Evolutionary conservation across 257 asterid genomes (phyloP).

Genomic region (Solanum chmielewskii): DNA sequence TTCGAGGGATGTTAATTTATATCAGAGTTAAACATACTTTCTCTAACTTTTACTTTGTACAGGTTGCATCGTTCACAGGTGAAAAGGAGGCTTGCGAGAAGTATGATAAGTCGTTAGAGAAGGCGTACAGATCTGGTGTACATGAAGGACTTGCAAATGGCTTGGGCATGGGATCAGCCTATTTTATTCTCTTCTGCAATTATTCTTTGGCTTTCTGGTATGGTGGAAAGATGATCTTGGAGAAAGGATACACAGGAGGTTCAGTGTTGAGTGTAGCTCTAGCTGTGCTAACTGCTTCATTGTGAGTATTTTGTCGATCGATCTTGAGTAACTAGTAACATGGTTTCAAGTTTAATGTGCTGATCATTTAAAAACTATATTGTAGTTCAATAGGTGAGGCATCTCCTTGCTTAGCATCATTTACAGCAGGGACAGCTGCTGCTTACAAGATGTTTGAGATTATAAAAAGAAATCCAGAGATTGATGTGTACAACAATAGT

Average conservation of each 20-base stretch:
- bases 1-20: neutral
- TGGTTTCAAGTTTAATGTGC: neutral
- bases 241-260: neutral
- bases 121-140: neutral
- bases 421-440: constrained; percentile 1
- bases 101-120: neutral
- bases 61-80: neutral
- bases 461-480: constrained; percentile 41
- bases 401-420: constrained; percentile 36
- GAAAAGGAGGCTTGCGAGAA: neutral
- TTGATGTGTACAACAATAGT: constrained; percentile 38
- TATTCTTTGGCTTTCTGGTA: neutral
- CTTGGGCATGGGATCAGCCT: neutral
- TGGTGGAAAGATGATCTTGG: neutral
- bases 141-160: neutral
- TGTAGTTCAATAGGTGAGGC: constrained; percentile 63
- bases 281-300: neutral
- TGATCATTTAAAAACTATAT: neutral
- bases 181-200: neutral
- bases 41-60: neutral
- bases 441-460: constrained; percentile 77
- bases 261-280: neutral
- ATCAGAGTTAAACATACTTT: neutral
- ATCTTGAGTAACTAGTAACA: neutral
- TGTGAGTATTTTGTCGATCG: neutral